Evolutionary conservation across 129 eudicot genomes (phyloP), one percentile per base, ranked within the genome.

Genomic region (Apium graveolens): DNA sequence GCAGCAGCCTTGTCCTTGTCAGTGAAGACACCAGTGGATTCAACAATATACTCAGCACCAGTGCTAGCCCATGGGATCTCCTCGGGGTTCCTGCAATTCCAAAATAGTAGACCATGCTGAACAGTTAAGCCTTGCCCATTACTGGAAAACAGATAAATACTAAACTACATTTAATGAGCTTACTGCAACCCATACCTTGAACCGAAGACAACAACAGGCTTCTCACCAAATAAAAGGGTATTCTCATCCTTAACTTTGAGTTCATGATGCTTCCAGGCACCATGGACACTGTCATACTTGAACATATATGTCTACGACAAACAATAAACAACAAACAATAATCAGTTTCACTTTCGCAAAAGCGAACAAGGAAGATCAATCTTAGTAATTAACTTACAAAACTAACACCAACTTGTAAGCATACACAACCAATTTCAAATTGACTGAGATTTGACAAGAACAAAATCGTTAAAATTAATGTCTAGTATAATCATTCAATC

Each of bases 1-100:
- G 89, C 89, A 39, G 91, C 91, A 5, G 91, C 91, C 83, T 88
- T 88, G 73, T 88, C 91, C 85, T 88, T 88, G 82, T 88, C 91
- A 2, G 91, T 88, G 26, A 88, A 88, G 74, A 88, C 89, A 3
- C 91, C 91, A 2, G 91, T 88, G 24, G 89, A 88, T 69, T 88
- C 91, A 31, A 88, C 89, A 18, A 88, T 63, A 66, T 74, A 88
- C 53, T 88, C 91, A 0, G 91, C 91, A 70, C 89, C 91, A 44
- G 89, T 83, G 70, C 80, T 46, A 8, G 85, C 82, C 91, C 91
- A 88, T 46, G 91, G 91, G 84, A 85, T 88, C 86, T 88, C 91
- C 55, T 88, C 91, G 0, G 91, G 91, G 82, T 88, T 88, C 84
- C 91, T 88, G 44, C 27, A 76, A 37, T 6, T 5, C 34, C 29